Evolutionary conservation across 2,329 filamentous ascomycete genomes (phyloP), one percentile per base, ranked within the genome.

Genomic region (Plectosphaerella plurivora): DNA sequence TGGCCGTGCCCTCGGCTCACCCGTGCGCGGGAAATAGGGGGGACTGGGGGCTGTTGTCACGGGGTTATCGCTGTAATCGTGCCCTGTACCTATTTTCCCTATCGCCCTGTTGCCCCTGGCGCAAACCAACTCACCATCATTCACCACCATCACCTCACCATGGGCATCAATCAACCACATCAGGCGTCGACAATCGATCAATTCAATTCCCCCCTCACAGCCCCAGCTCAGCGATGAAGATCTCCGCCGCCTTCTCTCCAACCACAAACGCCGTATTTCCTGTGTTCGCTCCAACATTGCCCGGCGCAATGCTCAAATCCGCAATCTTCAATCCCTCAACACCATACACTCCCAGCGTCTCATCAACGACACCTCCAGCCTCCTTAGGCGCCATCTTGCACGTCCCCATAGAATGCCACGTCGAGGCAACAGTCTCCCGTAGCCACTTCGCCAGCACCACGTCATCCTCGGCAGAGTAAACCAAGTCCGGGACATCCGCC

Each of bases 401-500:
- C 5, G 72, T 75, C 0, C 72, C 72, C 28, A 74, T 60, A 10
- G 68, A 68, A 56, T 76, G 72, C 72, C 72, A 77, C 0, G 70
- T 68, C 3, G 72, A 73, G 1, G 53, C 59, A 3, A 74, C 56
- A 7, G 67, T 68, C 25, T 66, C 58, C 0, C 74, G 65, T 16
- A 76, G 42, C 55, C 59, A 73, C 10, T 74, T 58, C 58, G 76
- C 72, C 35, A 83, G 73, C 1, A 70, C 69, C 24, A 68, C 66
- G 52, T 80, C 71, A 42, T 79, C 78, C 18, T 78, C 75, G 2
- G 65, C 58, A 7, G 70, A 68, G 55, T 82, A 82, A 53, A 69
- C 63, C 42, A 83, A 71, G 51, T 77, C 68, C 35, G 57, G 53
- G 1, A 67, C 53, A n/a, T 66, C 60, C 39, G 62, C 54, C 7